These are phyloP conservation scores for Abrus pulchellus DNA, from an alignment of 306 rosid species.

Conservation along the genomic window DNA sequence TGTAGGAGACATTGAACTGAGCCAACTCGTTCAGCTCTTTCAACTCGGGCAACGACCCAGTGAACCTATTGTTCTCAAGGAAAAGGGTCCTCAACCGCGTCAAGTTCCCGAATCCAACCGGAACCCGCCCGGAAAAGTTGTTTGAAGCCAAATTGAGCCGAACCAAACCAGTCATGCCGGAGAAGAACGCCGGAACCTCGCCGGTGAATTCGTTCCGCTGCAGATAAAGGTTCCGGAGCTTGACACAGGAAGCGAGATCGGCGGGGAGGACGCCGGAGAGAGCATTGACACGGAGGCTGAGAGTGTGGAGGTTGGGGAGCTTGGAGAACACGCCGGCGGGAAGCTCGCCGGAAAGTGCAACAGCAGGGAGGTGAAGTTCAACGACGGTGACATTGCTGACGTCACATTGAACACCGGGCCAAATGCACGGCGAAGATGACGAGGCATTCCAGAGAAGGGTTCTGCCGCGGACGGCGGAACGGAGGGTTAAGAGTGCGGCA, in stretches of 20 bases:
- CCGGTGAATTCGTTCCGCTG: conserved; percentile 63
- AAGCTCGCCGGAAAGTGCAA: conserved; percentile 63
- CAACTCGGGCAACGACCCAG: conserved; percentile 55
- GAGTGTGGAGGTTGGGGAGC: conserved; percentile 61
- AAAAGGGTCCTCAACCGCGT: conserved; percentile 60
- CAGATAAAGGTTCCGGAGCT: conserved; percentile 69
- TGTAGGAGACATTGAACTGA: conserved; percentile 70
- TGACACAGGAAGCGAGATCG: conserved; percentile 57
- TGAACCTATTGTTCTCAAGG: conserved; percentile 60
- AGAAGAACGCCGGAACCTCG: conserved; percentile 58
- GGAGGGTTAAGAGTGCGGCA: conserved; percentile 61
- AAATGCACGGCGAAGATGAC: conserved; percentile 52
- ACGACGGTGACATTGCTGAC: conserved; percentile 45
- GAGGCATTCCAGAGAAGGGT: conserved; percentile 54
- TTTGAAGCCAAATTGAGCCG: conserved; percentile 65
- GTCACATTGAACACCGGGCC: conserved; percentile 65
- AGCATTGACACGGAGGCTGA: conserved; percentile 66
- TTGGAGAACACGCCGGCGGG: conserved; percentile 61
- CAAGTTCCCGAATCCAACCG: conserved; percentile 53
- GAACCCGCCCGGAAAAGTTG: conserved; percentile 60
- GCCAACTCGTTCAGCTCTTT: conserved; percentile 43
- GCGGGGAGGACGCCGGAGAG: conserved; percentile 60
- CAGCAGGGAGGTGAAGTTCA: conserved; percentile 66
- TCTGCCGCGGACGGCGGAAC: conserved; percentile 61
- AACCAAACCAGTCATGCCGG: conserved; percentile 50